A percentile compares a stretch with the other conserved stretches of the same genome.
phyloP scores from a whole-genome alignment of 352 stramenopile genomes.

The Poterioochromonas sp. region DNA sequence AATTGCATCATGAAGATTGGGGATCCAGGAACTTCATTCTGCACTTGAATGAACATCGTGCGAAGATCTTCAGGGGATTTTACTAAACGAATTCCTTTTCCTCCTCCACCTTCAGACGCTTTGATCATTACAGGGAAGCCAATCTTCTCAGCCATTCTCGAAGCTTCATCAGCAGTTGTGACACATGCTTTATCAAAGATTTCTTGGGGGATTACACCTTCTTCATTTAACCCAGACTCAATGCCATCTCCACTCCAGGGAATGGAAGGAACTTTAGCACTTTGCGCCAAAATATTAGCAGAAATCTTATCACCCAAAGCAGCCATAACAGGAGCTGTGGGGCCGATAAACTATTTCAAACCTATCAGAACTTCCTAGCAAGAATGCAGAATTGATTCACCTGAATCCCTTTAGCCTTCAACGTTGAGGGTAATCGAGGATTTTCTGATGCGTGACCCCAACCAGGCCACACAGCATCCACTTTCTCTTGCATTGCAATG shows the following conservation, averaged over 20 bases:
- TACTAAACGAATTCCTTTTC: constrained; percentile 95
- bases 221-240: constrained; percentile 71
- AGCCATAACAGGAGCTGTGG: constrained; percentile 91
- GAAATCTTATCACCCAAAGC: constrained; percentile 99
- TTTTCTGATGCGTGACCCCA: constrained; percentile 99
- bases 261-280: constrained; percentile 87
- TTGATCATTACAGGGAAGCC: constrained; percentile 99
- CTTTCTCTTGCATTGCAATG: constrained; percentile 54
- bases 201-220: constrained; percentile 81
- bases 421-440: constrained; percentile 77
- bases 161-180: constrained; percentile 81
- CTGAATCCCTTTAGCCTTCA: constrained; percentile 29
- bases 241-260: constrained; percentile 97
- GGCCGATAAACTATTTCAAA: constrained; percentile 85
- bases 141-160: constrained; percentile 85
- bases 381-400: not conserved
- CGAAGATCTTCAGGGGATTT: constrained; percentile 40
- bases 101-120: constrained; percentile 94
- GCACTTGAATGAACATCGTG: constrained; percentile 50
- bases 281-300: constrained; percentile 99
- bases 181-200: constrained; percentile 88
- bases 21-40: constrained; percentile 93
- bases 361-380: not conserved
- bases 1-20: constrained; percentile 99
- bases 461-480: constrained; percentile 72